Base-by-base conservation (phyloP, 805 yeast genomes). In the Candida quercuum region DNA sequence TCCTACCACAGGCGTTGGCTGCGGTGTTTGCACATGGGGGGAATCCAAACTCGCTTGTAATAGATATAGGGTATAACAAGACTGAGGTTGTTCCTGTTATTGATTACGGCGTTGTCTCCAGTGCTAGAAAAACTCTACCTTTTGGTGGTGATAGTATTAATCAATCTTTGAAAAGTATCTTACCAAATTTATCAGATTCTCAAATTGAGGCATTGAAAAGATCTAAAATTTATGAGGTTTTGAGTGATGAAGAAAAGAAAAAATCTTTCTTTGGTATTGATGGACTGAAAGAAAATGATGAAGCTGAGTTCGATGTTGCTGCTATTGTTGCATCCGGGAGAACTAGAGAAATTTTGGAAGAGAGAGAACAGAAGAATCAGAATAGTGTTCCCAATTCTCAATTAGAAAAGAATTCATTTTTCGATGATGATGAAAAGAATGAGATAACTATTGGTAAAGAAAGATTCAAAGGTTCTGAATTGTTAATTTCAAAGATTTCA, bases 241-340 rank as follows among this genome's bases (percentile, higher is more conserved):
- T 88, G 46, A 76, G 72, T 61, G 81, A 77, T 42, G 85, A 81
- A 49, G 82, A 72, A 33, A 74, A 75, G 28, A 67, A 72, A 37
- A 71, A 70, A 41, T 75, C 85, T 1, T 79, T 78, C 52, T 80
- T 78, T 48, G 79, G 82, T 16, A 55, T 70, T 40, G 78, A 74
- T 35, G 81, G 72, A 24, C 59, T 70, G 7, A 42, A 42, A 13
- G 61, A 57, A 13, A 70, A 66, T 5, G 86, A 78, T 27, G 91
- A 83, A 22, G 94, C 87, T 37, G 76, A 79, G 4, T 70, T 87
- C 27, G 96, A 91, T 57, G 88, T 91, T 34, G 96, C 96, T 2
- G 86, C 88, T 28, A 78, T 89, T 48, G 93, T 89, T 11, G 76
- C 93, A 2, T 80, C 86, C 43, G 87, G 80, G 12, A 75, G 81